Evolutionary conservation across 441 rosid species (phyloP), one percentile per base, ranked within the genome.

Genomic region (Populus trichocarpa): DNA sequence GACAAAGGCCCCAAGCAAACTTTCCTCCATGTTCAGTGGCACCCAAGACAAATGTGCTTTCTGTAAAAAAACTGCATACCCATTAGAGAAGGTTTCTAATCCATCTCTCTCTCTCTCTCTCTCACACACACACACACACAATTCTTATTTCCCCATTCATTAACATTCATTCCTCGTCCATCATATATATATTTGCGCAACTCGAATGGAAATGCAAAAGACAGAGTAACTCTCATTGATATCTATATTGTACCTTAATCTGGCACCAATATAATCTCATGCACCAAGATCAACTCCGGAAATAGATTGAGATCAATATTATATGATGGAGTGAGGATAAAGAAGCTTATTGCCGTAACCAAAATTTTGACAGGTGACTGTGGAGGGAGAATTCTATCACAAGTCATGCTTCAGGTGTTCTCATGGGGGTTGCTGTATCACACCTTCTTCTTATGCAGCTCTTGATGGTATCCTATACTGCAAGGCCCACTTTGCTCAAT

Each of bases 1-100:
- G 98, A 36, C 73, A 18, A 90, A 71, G 84, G 82, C 93, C 26
- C 96, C 97, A 0, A 95, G 86, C 88, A 95, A 90, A 84, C 87
- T 93, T 64, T 93, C 98, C 38, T 83, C 93, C 75, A 0, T 87
- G 86, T 95, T 95, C 85, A 82, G 87, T 70, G 99, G 99, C 83
- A 95, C 99, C 73, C 93, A 83, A 75, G 98, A 95, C 91, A 95
- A 95, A 82, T 95, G 99, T 71, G 87, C 95, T n/a, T 85, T 91
- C 61, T 95, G 99, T 73, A 77, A 82, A 57, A 95, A 93, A 83
- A 93, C 93, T 8, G 99, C 88, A 16, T 95, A 93, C 53, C 97
- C 98, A 14, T 83, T 95, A 33, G 98, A 95, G 80, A 95, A 95
- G 97, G 93, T 90, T 77, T n/a, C 78, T 11, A 4, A 32, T 32